These are phyloP conservation scores for Arthrobotrys sinensis DNA, from an alignment of 2,329 filamentous ascomycete species.

Conservation along the genomic window DNA sequence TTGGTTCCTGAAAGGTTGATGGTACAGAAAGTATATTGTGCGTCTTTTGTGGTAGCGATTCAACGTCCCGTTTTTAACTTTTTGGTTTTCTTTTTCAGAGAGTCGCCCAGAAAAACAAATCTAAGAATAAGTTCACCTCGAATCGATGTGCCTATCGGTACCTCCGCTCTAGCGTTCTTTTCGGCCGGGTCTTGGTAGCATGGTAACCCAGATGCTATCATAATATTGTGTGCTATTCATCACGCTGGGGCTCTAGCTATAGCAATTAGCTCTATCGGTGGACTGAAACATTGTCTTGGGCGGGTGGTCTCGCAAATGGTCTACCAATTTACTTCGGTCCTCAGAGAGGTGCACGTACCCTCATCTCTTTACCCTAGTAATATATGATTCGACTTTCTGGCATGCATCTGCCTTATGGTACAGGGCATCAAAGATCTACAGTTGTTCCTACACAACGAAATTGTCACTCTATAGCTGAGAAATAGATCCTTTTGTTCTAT, in stretches of 20 bases:
- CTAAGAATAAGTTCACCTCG: background rate
- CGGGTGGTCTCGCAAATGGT: conserved; percentile 28
- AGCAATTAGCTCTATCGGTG: conserved; percentile 27
- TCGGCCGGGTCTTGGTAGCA: conserved; percentile 47
- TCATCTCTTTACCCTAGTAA: conserved; percentile 17
- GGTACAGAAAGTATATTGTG: conserved; percentile 28
- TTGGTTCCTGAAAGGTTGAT: conserved; percentile 52
- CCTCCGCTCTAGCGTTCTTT: conserved; percentile 35
- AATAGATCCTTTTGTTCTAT: background rate
- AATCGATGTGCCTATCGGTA: conserved; percentile 36
- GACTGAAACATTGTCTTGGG: conserved; percentile 57
- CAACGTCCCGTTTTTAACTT: conserved; percentile 12
- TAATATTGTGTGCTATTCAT: conserved; percentile 39
- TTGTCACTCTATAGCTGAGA: background rate
- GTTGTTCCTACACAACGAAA: background rate
- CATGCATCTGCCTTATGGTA: conserved; percentile 48
- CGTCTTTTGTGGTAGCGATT: conserved; percentile 23
- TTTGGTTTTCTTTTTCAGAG: conserved; percentile 25
- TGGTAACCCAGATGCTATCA: conserved; percentile 50
- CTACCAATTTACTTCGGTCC: conserved; percentile 21
- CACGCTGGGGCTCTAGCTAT: conserved; percentile 41
- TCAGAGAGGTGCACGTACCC: conserved; percentile 31
- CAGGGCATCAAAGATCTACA: conserved; percentile 38
- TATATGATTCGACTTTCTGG: conserved; percentile 23
- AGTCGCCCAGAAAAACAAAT: conserved; percentile 25